Base-by-base conservation (phyloP, 768 basidiomycete species). In the Calvatia gigantea region DNA sequence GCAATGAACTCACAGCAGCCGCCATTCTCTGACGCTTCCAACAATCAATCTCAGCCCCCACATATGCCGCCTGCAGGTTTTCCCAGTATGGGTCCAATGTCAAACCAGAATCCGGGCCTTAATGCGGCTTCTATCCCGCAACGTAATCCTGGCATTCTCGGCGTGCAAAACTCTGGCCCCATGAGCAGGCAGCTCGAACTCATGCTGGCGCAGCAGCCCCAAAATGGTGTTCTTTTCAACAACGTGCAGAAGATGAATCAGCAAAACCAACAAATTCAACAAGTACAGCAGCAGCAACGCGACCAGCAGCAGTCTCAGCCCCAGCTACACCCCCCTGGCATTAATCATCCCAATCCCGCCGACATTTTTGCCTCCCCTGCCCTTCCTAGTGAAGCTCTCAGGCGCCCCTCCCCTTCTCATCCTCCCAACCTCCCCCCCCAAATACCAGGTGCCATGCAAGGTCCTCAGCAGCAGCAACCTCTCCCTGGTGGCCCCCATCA, bases 341-440 rank as follows among this genome's bases (percentile, higher is more conserved):
- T 75, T 58, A 75, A 70, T 54, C 79, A 75, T 57, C 49, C 69
- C 0, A 60, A 72, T 19, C 61, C 72, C 7, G 59, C 68, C 19
- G 82, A 83, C 53, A 74, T 80, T 61, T 83, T 84, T 64, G 62
- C 75, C 19, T 67, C 80, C 6, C 69, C 79, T n/a, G 71, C 70
- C 23, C 73, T 80, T 68, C 51, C 67, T 27, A 67, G 70, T 59
- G 77, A 80, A 25, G 74, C 70, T 25, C 72, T 83, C 62, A 76
- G 78, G 32, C 80, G 77, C 8, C 72, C 77, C 4, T 27, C 84
- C 79, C 15, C 70, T 56, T 72, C 75, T n/a, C 73, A 76, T 67
- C 61, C 69, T 61, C 61, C 68, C 15, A 66, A 63, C 39, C 62
- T 62, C 54, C 54, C 63, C 28, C 62, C 67, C 25, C 61, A 41